Percentiles rank a stretch among this genome's conserved stretches.
Conservation (phyloP, 176 grass and related monocot genomes). For the Panicum miliaceum region DNA sequence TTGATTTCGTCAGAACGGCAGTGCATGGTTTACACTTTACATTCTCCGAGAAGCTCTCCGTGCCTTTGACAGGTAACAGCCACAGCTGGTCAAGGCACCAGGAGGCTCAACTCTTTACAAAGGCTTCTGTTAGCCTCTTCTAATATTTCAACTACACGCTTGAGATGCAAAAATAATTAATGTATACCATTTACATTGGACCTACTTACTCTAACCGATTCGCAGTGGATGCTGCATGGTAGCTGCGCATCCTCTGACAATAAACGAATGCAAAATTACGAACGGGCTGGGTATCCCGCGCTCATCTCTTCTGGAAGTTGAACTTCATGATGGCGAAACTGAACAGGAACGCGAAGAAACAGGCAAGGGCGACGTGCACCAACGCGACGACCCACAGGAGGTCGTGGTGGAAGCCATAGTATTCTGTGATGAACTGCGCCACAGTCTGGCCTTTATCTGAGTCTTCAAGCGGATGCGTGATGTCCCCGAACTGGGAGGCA, state of each 20-base stretch:
- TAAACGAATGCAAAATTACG: constrained; percentile 30
- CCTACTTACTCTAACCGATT: not conserved
- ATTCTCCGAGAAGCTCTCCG: constrained; percentile 17
- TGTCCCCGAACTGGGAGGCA: constrained; percentile 71
- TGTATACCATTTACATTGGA: constrained; percentile 48
- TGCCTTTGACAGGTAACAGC: constrained; percentile 22
- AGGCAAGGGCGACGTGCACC: constrained; percentile 52
- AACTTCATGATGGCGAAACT: constrained; percentile 79
- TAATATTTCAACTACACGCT: constrained; percentile 33
- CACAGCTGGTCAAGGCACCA: constrained; percentile 28
- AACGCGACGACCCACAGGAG: constrained; percentile 66
- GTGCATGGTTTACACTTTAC: constrained; percentile 30
- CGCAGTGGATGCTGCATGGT: not conserved
- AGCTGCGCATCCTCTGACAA: not conserved
- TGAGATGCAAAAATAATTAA: constrained; percentile 49
- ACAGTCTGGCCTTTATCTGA: not conserved
- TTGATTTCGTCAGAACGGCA: constrained; percentile 35
- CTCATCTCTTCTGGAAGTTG: constrained; percentile 89
- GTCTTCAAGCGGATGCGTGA: not conserved
- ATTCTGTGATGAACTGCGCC: constrained; percentile 52
- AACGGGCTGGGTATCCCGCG: not conserved
- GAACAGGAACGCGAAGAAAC: constrained; percentile 75
- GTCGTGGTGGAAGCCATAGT: constrained; percentile 69
- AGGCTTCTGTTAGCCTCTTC: constrained; percentile 28
- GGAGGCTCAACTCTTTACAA: constrained; percentile 1